These are phyloP conservation scores for Leccinum pachyderme DNA, from an alignment of 1,284 basidiomycete species.

Conservation along the genomic window DNA sequence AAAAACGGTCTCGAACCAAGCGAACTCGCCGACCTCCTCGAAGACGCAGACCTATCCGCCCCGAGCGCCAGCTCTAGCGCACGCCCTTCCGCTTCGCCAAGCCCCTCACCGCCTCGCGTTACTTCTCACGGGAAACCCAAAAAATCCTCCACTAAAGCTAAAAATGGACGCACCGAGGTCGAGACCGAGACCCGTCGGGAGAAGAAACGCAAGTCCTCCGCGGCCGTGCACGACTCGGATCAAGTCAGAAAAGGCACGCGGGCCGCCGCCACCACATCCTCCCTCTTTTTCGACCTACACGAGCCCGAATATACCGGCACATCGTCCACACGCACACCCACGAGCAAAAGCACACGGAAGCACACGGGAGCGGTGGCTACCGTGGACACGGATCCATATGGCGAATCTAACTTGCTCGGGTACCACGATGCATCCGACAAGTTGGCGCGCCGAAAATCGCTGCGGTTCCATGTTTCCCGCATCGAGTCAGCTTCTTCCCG, in stretches of 20 bases:
- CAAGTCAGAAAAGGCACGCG: conserved; percentile 17
- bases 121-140: conserved; percentile 16
- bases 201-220: conserved; percentile 42
- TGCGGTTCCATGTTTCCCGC: conserved; percentile 85
- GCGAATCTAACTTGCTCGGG: conserved; percentile 72
- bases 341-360: neutral
- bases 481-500: conserved; percentile 75
- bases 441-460: conserved; percentile 68
- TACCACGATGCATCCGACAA: conserved; percentile 81
- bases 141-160: neutral
- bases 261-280: conserved; percentile 30
- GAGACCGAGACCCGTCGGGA: conserved; percentile 23
- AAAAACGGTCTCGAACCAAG: conserved; percentile 44
- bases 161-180: conserved; percentile 12
- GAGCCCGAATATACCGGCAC: conserved; percentile 62
- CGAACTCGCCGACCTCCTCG: conserved; percentile 55
- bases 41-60: conserved; percentile 41
- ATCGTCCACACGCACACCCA: conserved; percentile 6
- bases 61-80: conserved; percentile 4
- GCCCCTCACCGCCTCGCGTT: conserved; percentile 7
- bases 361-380: neutral
- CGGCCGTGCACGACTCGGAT: conserved; percentile 17
- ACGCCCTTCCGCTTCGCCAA: neutral
- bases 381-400: conserved; percentile 46
- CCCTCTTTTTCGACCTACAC: conserved; percentile 57